These are phyloP conservation scores for Smithsoniella earleae DNA, from an alignment of 163 green algal species.

Conservation along the genomic window DNA sequence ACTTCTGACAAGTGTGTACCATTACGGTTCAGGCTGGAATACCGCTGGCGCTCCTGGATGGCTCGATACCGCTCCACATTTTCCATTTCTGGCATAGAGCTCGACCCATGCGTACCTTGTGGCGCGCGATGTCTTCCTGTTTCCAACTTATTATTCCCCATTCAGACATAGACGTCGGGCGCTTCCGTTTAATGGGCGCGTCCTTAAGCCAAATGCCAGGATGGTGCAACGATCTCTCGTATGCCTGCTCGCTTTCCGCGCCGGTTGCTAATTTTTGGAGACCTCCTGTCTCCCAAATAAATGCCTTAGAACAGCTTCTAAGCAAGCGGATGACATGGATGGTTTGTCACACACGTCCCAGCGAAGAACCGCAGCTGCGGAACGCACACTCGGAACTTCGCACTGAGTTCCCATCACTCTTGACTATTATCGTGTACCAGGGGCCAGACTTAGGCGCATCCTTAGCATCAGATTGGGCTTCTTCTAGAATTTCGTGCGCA, in stretches of 20 bases:
- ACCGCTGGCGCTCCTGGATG: constrained; percentile 13
- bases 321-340: background rate
- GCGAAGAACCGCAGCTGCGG: constrained; percentile 1
- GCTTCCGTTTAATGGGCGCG: constrained; percentile 57
- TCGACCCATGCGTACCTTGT: background rate
- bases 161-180: constrained; percentile 43
- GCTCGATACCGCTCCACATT: constrained; percentile 15
- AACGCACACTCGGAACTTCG: constrained; percentile 9
- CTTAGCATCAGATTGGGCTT: background rate
- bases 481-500: background rate
- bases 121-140: background rate
- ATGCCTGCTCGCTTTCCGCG: constrained; percentile 35
- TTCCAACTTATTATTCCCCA: constrained; percentile 21
- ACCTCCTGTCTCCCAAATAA: constrained; percentile 3
- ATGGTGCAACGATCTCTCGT: constrained; percentile 57
- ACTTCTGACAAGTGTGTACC: too few relatives aligned
- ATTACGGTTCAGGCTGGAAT: constrained; percentile 19
- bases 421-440: constrained; percentile 4
- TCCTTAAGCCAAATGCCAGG: constrained; percentile 51
- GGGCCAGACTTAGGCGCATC: background rate
- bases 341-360: background rate
- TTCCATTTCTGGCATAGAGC: constrained; percentile 17
- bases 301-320: background rate
- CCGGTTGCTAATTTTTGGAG: constrained; percentile 21
- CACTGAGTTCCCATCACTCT: background rate